Base-by-base conservation (phyloP, 2,329 filamentous ascomycete genomes). In the Cladobotryum mycophilum region DNA sequence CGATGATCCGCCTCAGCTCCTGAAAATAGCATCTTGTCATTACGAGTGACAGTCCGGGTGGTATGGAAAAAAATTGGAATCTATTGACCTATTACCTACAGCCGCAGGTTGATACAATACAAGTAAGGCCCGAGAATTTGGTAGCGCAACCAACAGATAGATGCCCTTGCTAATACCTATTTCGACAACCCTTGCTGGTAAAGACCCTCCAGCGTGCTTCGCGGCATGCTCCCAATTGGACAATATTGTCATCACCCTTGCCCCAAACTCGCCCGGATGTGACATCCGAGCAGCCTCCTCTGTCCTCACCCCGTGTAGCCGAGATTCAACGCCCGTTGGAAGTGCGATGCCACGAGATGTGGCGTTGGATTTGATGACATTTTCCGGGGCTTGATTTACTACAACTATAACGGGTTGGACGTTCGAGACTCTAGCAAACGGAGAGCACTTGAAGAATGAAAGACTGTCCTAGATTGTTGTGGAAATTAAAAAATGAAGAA, bases 211-310 rank as follows among this genome's bases (percentile, higher is more conserved):
- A 11, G 9, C 15, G 18, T 20, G 15, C 40, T 42, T n/a, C 9
- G 5, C n/a, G 40, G 17, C 40, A 42, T 20, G 17, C 34, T 34
- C 37, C 49, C 35, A 48, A 48, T 48, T 52, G 48, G 48, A 51
- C 15, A 34, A 35, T 9, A 18, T 8, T 30, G 40, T 18, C 22
- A 40, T 22, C 43, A 35, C 45, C 25, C 41, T 41, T 15, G 45
- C 30, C 43, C 17, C 22, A 51, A 45, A 40, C 45, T 18, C n/a
- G 37, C 42, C 45, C 45, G 38, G 36, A 48, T 45, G n/a, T 36
- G 34, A 45, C 35, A 48, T 48, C 45, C 44, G 45, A 30, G 34
- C 41, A 15, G 25, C 37, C 7, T 22, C 17, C 17, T 47, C 35
- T 25, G 18, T 37, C 37, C 43, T 41, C 12, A 5, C 25, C n/a